These are phyloP conservation scores for Metarhizium humberi DNA, from an alignment of 2,329 filamentous ascomycete genomes.

Conservation along the genomic window DNA sequence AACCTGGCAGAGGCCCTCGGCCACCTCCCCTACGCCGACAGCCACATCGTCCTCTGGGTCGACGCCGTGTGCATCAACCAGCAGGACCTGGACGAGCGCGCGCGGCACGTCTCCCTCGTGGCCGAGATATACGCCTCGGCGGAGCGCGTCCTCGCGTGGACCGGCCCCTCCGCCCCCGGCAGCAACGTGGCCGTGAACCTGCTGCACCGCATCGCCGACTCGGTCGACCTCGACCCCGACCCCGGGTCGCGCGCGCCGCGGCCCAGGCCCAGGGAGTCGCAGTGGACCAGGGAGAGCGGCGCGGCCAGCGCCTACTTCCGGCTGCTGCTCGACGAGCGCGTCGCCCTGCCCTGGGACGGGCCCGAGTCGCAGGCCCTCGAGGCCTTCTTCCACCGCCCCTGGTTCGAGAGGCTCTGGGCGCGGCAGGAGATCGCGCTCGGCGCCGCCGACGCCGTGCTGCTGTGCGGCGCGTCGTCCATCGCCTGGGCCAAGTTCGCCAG, in stretches of 20 bases:
- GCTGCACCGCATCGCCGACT: neutral
- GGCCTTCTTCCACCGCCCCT: neutral
- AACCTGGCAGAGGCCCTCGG: constrained; percentile 2
- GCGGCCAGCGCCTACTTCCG: neutral
- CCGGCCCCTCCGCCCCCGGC: neutral
- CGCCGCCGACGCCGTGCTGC: neutral
- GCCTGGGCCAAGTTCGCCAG: neutral
- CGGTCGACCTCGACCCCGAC: neutral
- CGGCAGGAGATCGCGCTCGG: neutral
- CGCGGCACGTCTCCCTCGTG: constrained; percentile 3
- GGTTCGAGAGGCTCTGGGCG: neutral
- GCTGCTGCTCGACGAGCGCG: neutral
- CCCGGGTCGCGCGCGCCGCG: neutral
- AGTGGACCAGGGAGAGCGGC: neutral
- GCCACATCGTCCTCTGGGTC: constrained; percentile 3
- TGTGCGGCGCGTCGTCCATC: neutral
- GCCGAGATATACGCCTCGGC: constrained; percentile 6
- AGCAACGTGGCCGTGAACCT: neutral
- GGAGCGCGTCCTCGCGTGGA: constrained; percentile 5
- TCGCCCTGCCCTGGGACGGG: neutral
- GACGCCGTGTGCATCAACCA: constrained; percentile 7
- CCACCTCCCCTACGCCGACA: neutral
- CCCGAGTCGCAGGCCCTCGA: neutral
- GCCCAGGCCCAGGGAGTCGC: neutral
- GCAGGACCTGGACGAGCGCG: neutral